Evolutionary conservation across 163 green algal genomes (phyloP), one percentile per base, ranked within the genome.

Genomic region (Chloromonas sp.): DNA sequence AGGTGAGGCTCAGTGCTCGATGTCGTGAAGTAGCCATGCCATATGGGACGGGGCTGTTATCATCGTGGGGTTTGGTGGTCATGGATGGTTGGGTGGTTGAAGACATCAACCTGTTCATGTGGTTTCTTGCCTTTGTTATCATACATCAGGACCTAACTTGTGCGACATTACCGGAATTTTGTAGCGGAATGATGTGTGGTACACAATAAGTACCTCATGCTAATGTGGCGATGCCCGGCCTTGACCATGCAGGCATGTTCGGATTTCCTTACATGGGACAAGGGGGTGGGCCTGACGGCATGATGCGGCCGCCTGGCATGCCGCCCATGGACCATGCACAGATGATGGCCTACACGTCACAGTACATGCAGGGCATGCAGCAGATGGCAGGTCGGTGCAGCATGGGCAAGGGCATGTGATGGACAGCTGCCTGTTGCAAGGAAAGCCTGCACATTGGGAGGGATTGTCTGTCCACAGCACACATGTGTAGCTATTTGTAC

Each of bases 191-290:
- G 36, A 36, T 36, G 36, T 36, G 36, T 36, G 36, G 36, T 36
- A 36, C 36, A 36, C 36, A 36, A 36, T 36, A 79, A 3, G 14
- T 79, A 3, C 13, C 5, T 3, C 13, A n/a, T 2, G 13, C 5
- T n/a, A 14, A 14, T 79, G 71, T 14, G 2, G 71, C 71, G 2
- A 79, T 57, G 2, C 13, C 5, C 5, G 14, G 2, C 5, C 5
- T 3, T 58, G 13, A 5, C 2, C 71, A 14, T 81, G 79, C 79
- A 82, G 79, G 79, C 58, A 82, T 82, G 79, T 82, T 58, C 79
- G 3, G 2, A 3, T 82, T 60, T 58, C 14, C 36, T 71, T 82
- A 71, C 13, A 2, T 2, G 57, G 15, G 11, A 13, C 3, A 11
- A 70, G 14, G 14, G n/a, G 77, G 77, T 11, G 57, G 14, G 36